phyloP scores from a whole-genome alignment of 306 rosid genomes.

The Cicer cuneatum region DNA sequence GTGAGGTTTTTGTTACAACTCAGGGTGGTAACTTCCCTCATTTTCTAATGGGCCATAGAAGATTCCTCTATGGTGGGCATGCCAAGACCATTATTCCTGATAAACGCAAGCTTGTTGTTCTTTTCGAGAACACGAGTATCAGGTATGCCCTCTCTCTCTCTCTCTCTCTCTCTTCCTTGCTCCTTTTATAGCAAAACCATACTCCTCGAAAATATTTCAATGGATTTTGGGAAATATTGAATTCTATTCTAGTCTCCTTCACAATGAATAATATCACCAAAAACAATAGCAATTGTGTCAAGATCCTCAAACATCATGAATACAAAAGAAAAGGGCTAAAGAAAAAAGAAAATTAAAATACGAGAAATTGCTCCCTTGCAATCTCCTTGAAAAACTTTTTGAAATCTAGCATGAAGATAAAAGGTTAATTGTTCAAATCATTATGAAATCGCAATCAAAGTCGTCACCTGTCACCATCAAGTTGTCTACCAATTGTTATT shows the following conservation, averaged over 20 bases:
- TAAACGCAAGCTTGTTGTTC: conserved; percentile 84
- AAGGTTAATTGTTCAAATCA: too few species aligned
- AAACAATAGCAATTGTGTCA: not conserved
- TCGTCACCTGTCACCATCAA: too few species aligned
- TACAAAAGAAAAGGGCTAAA: not conserved
- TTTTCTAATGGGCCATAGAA: conserved; percentile 96
- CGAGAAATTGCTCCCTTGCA: not conserved
- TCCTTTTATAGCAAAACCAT: conserved; percentile 29
- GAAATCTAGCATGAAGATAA: not conserved
- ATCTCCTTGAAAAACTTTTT: not conserved
- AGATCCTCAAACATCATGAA: not conserved
- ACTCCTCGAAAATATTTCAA: conserved; percentile 36
- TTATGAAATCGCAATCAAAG: too few species aligned
- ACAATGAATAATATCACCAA: not conserved
- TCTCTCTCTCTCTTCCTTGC: conserved; percentile 3
- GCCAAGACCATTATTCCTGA: conserved; percentile 93
- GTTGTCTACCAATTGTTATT: too few species aligned
- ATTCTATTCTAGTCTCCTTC: not conserved
- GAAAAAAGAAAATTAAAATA: not conserved
- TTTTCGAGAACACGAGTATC: conserved; percentile 61
- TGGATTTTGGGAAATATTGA: not conserved
- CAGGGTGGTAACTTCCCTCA: conserved; percentile 99
- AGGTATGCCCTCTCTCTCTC: conserved; percentile 54
- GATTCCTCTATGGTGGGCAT: conserved; percentile 82
- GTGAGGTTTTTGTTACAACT: conserved; percentile 96